Base-by-base conservation (phyloP, 2,329 filamentous ascomycete genomes). In the Venturia oleaginea region DNA sequence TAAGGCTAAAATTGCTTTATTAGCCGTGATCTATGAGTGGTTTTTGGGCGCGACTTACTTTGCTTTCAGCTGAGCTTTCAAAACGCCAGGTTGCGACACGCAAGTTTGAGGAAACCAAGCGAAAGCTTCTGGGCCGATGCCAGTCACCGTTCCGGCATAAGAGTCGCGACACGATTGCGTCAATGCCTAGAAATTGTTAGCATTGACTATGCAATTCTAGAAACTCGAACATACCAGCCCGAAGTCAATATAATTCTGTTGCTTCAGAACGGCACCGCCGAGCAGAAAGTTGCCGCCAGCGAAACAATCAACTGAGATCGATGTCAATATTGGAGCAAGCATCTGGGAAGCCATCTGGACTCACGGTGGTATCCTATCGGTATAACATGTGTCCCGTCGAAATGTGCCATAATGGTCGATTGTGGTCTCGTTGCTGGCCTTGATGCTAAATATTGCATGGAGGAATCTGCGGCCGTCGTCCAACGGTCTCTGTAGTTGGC, bases 221-320 rank as follows among this genome's bases (percentile, higher is more conserved):
- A 6, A 7, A 57, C 2, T n/a, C 27, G 24, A 34, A 57, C 51
- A 34, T 57, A 57, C 51, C 13, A 95, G 80, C 15, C 91, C 92
- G 68, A 91, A 91, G 59, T 90, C 77, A 62, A 89, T 80, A 74
- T 93, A 92, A 27, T 85, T 81, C 55, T 84, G 78, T 60, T 84
- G 77, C 57, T 81, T 76, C 43, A 96, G 83, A 0, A 87, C 84
- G 27, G 89, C 81, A 3, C 91, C 91, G 27, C 88, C 91, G 22
- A 96, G 84, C 69, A 96, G 86, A 76, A 95, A 91, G 74, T 88
- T 95, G 17, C 92, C 92, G 40, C 90, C 91, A 65, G 89, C 84
- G 71, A 96, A 96, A 75, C 90, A 94, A 43, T 89, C 88, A 65
- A 95, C 63, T 64, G 82, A 79, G 22, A 34, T n/a, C 7, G 10